Base-by-base conservation (phyloP, 176 grass and related monocot genomes). In the Musa acuminata region DNA sequence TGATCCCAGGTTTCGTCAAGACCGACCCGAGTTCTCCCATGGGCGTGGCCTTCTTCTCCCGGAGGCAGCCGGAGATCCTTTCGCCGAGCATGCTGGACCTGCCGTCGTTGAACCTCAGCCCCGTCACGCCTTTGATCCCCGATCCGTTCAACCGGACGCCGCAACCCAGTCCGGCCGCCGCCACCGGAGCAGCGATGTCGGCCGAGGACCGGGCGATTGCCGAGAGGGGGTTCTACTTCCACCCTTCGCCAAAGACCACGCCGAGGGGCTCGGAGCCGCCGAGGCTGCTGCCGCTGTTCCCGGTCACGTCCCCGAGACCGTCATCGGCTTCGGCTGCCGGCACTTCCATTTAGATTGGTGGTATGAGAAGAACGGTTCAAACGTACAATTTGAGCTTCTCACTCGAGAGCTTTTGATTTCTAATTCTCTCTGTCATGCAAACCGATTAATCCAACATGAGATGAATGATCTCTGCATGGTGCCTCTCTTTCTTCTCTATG, bases 81-180 rank as follows among this genome's bases (percentile, higher is more conserved):
- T 98, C 94, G 10, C 88, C 91, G n/a, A 95, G 91, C 86, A 84
- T 95, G 5, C 77, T 99, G 52, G 84, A 91, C 77, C 89, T 94
- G 73, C 96, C 84, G 63, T 87, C 91, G 21, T 84, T 95, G 13
- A 82, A 52, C 72, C 87, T 99, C 1, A 99, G 96, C 71, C 96
- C 96, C 0, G 88, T 99, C 52, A 99, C 96, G 77, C 91, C 96
- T 51, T 84, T 99, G 17, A 83, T 76, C 52, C 80, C 80, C 25
- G 91, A 89, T 64, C 81, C 80, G 73, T 93, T 93, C 87, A 81
- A 55, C 77, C 80, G 84, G 23, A 72, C 80, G 54, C 80, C 83
- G 4, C 68, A 83, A 17, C 70, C 75, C 9, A 25, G 35, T 53
- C 3, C 67, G 2, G 82, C 82, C 1, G 79, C 78, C 8, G 9